These are phyloP conservation scores for Rhododendron vialii DNA, from an alignment of 148 eudicot genomes.

Conservation along the genomic window DNA sequence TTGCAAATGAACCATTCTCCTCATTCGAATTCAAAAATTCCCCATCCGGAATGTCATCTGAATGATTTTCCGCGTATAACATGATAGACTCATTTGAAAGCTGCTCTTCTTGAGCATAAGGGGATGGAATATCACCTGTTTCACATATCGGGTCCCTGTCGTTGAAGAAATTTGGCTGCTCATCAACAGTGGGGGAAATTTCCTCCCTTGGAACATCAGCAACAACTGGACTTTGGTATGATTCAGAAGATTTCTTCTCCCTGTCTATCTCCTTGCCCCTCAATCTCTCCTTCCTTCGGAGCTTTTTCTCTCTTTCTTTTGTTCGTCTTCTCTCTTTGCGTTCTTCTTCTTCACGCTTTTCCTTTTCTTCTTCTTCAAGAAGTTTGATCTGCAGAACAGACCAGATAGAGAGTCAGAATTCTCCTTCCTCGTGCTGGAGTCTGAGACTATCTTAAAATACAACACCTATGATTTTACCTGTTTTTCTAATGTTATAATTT, in stretches of 20 bases:
- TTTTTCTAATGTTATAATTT: slow-evolving; percentile 81
- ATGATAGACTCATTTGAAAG: slow-evolving; percentile 28
- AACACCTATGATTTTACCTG: slow-evolving; percentile 48
- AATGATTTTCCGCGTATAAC: slow-evolving; percentile 28
- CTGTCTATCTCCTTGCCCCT: slow-evolving; percentile 72
- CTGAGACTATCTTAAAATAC: background rate
- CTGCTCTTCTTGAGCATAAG: slow-evolving; percentile 43
- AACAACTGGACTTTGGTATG: slow-evolving; percentile 29
- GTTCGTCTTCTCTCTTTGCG: slow-evolving; percentile 83
- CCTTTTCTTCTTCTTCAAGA: slow-evolving; percentile 98
- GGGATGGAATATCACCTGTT: slow-evolving; percentile 39
- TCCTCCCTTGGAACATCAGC: slow-evolving; percentile 35
- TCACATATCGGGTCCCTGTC: slow-evolving; percentile 33
- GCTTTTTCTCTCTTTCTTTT: slow-evolving; percentile 94
- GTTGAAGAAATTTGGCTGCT: slow-evolving; percentile 30
- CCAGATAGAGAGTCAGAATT: slow-evolving; percentile 12
- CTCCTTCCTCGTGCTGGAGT: slow-evolving; percentile 1
- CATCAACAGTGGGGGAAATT: slow-evolving; percentile 30
- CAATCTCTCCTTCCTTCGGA: slow-evolving; percentile 87
- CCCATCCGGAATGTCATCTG: slow-evolving; percentile 35
- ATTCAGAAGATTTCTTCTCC: slow-evolving; percentile 51
- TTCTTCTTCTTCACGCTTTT: slow-evolving; percentile 94
- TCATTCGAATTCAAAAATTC: slow-evolving; percentile 34
- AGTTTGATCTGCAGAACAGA: slow-evolving; percentile 62
- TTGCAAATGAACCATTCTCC: slow-evolving; percentile 30